Base-by-base conservation (phyloP, 116 monocot genomes). In the Cymodocea nodosa region DNA sequence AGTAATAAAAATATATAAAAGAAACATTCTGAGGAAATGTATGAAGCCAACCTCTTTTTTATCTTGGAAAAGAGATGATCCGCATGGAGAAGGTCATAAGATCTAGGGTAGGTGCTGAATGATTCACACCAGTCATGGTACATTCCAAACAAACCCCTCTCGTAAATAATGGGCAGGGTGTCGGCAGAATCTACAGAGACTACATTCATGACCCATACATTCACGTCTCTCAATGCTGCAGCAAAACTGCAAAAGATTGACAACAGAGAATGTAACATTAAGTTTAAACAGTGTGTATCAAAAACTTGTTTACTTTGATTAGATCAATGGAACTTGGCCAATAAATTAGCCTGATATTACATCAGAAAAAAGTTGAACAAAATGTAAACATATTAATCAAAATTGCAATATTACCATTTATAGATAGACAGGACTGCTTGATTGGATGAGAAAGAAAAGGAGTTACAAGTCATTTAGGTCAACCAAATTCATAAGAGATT, bases 61-160 rank as follows among this genome's bases (percentile, higher is more conserved):
- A 87, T 59, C 59, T 34, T 77, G 65, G 94, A 94, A 59, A 94
- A 94, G 39, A 94, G 74, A 71, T 94, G 94, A 60, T 94, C 94
- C 19, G 90, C 94, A 70, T 94, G 94, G 22, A 94, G 77, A 35
- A 94, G 87, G 71, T 94, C 94, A 63, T 89, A 94, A 35, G 87
- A 71, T 72, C 94, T 66, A 5, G 94, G 94, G 66, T 94, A 94
- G 51, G 80, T 90, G 81, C 82, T 94, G 75, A 90, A 94, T 17
- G 94, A 90, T 78, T 94, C 90, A 34, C 94, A 94, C 94, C 94
- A 94, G 62, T 94, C 79, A 52, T 94, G 94, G 57, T 94, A 94
- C 62, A 94, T 90, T 17, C 94, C 94, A 74, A 94, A 87, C 34
- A 94, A 50, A 37, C 94, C 94, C 18, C 94, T 82, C 60, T 94